Percentiles rank a stretch among this genome's conserved stretches.
Evolutionary conservation across 139 green algal genomes (phyloP).

Genomic region (Micromonas pusilla): DNA sequence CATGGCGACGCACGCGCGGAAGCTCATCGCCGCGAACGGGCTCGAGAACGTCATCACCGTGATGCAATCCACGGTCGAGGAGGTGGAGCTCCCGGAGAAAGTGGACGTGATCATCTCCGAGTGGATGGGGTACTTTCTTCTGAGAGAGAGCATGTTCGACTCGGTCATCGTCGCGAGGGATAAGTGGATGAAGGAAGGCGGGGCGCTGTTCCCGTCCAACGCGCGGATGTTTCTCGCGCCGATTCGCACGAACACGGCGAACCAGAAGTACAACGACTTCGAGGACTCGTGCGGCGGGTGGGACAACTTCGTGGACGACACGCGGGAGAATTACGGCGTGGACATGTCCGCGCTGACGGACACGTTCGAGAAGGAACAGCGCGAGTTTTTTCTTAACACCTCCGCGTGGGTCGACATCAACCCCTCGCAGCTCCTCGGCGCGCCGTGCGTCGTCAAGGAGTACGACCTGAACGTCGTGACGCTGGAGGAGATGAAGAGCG

Average conservation of each 20-base stretch:
- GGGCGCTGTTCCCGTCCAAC: slow-evolving; percentile 84
- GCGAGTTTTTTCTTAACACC: slow-evolving; percentile 75
- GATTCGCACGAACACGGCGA: slow-evolving; percentile 42
- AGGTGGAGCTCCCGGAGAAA: slow-evolving; percentile 90
- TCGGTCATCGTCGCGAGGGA: slow-evolving; percentile 81
- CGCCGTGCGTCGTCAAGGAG: slow-evolving; percentile 53
- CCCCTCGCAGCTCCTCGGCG: slow-evolving; percentile 11
- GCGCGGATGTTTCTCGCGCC: slow-evolving; percentile 72
- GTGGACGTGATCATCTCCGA: slow-evolving; percentile 94
- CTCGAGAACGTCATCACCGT: slow-evolving; percentile 73
- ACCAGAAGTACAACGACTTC: not conserved
- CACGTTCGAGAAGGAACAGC: slow-evolving; percentile 12
- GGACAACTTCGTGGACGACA: slow-evolving; percentile 22
- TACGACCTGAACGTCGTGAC: slow-evolving; percentile 74
- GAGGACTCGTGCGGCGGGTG: slow-evolving; percentile 15
- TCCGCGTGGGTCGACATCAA: slow-evolving; percentile 59
- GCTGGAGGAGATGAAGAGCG: slow-evolving; percentile 16
- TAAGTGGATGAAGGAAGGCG: slow-evolving; percentile 82
- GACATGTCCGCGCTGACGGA: slow-evolving; percentile 14
- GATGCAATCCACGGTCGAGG: slow-evolving; percentile 92
- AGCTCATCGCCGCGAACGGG: slow-evolving; percentile 75
- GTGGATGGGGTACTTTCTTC: slow-evolving; percentile 93
- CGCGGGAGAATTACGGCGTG: slow-evolving; percentile 22
- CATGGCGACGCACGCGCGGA: slow-evolving; percentile 77
- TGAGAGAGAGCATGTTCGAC: slow-evolving; percentile 95